Evolutionary conservation across 495 filamentous ascomycete species (phyloP).

Genomic region (Lophium mytilinum): DNA sequence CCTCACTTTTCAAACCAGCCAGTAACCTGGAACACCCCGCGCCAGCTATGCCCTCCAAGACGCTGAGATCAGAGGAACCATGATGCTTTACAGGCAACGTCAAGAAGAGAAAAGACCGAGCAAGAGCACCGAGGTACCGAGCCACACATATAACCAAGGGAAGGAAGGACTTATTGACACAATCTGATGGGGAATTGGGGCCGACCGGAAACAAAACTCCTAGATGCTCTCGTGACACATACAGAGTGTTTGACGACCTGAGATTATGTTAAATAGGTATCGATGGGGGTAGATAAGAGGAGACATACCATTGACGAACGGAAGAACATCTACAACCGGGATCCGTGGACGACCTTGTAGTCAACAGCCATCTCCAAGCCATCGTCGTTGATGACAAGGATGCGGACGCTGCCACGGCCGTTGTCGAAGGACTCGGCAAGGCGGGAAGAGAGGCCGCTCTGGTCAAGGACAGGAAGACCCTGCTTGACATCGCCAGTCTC

Average conservation of each 20-base stretch:
- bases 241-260: slow-evolving; percentile 16
- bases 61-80: neutral
- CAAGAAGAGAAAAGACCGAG: neutral
- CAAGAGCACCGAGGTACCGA: neutral
- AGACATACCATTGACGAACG: slow-evolving; percentile 23
- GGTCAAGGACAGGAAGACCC: slow-evolving; percentile 82
- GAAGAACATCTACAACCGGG: slow-evolving; percentile 48
- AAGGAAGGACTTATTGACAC: slow-evolving; percentile 23
- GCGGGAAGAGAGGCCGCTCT: slow-evolving; percentile 75
- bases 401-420: slow-evolving; percentile 86
- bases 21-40: neutral
- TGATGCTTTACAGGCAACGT: neutral
- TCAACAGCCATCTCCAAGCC: slow-evolving; percentile 94
- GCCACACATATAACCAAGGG: slow-evolving; percentile 2
- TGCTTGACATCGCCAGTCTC: slow-evolving; percentile 97
- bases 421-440: slow-evolving; percentile 81
- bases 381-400: slow-evolving; percentile 91
- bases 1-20: neutral
- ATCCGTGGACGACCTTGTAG: slow-evolving; percentile 93
- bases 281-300: neutral
- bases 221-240: slow-evolving; percentile 21
- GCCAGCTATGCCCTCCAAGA: neutral
- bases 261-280: slow-evolving; percentile 5
- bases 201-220: slow-evolving; percentile 25
- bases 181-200: slow-evolving; percentile 19